Evolutionary conservation across 1,139 yeast species (phyloP).

Genomic region (Barnettozyma hawaiiensis): DNA sequence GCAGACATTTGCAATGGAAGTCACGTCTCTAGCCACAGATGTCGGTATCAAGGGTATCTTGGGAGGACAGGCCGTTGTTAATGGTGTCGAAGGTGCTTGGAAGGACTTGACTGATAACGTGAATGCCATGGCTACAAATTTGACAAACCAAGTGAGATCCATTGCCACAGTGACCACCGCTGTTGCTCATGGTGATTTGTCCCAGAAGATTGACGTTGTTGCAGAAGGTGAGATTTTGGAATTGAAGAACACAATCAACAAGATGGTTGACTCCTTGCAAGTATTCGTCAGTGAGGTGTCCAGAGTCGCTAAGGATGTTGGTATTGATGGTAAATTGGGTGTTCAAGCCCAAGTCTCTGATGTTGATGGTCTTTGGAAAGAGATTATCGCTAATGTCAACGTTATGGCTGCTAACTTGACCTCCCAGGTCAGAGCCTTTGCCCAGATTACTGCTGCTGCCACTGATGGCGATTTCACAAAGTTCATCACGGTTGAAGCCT

Average conservation of each 20-base stretch:
- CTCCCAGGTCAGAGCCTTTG: slow-evolving; percentile 89
- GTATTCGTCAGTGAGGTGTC: slow-evolving; percentile 86
- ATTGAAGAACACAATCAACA: slow-evolving; percentile 71
- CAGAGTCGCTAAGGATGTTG: slow-evolving; percentile 86
- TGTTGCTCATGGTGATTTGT: slow-evolving; percentile 85
- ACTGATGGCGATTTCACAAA: slow-evolving; percentile 91
- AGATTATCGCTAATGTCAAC: slow-evolving; percentile 86
- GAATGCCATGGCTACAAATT: slow-evolving; percentile 82
- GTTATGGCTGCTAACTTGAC: slow-evolving; percentile 91
- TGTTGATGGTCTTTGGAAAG: slow-evolving; percentile 90
- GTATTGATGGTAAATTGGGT: slow-evolving; percentile 88
- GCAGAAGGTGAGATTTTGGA: slow-evolving; percentile 87
- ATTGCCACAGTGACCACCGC: slow-evolving; percentile 91
- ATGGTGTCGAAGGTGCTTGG: slow-evolving; percentile 93
- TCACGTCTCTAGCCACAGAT: slow-evolving; percentile 78
- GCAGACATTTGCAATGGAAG: slow-evolving; percentile 84
- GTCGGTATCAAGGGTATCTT: slow-evolving; percentile 87
- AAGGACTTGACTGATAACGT: slow-evolving; percentile 87
- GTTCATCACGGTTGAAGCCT: slow-evolving; percentile 84
- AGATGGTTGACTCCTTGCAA: slow-evolving; percentile 88
- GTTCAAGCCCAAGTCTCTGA: slow-evolving; percentile 88
- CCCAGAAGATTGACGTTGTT: slow-evolving; percentile 82
- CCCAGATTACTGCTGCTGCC: slow-evolving; percentile 90
- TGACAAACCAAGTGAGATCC: slow-evolving; percentile 84
- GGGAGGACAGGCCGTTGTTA: slow-evolving; percentile 90